Conservation (phyloP, 805 yeast genomes). For the Zygotorulaspora sp. region DNA sequence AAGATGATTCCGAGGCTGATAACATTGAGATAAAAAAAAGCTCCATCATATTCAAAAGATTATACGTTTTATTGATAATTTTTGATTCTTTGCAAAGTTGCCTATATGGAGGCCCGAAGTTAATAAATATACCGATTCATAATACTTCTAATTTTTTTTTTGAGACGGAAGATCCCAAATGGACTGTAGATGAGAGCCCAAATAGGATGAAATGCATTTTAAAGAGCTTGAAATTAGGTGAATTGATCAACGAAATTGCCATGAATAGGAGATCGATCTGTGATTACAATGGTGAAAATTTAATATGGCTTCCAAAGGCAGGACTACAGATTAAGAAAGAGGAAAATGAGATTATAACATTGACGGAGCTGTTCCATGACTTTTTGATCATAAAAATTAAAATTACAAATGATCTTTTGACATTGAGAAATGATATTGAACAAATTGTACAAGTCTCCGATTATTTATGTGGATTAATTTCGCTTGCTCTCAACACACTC, state of each 20-base stretch:
- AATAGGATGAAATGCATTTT: slow-evolving; percentile 20
- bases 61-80: slow-evolving; percentile 45
- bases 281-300: slow-evolving; percentile 6
- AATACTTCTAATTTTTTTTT: slow-evolving; percentile 18
- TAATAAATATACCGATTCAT: slow-evolving; percentile 29
- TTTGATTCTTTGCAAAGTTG: slow-evolving; percentile 51
- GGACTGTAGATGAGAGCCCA: slow-evolving; percentile 31
- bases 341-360: slow-evolving; percentile 5
- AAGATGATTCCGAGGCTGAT: slow-evolving; percentile 13
- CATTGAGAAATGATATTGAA: slow-evolving; percentile 14
- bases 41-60: slow-evolving; percentile 39
- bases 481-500: slow-evolving; percentile 23
- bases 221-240: slow-evolving; percentile 28
- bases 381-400: slow-evolving; percentile 21
- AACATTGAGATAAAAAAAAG: slow-evolving; percentile 32
- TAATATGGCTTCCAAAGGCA: slow-evolving; percentile 17
- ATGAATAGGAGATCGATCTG: slow-evolving; percentile 25
- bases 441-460: slow-evolving; percentile 17
- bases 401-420: slow-evolving; percentile 18
- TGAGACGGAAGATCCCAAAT: slow-evolving; percentile 16
- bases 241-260: slow-evolving; percentile 23
- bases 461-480: slow-evolving; percentile 22
- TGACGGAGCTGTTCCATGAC: slow-evolving; percentile 17
- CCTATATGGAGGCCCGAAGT: slow-evolving; percentile 46
- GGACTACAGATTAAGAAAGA: slow-evolving; percentile 2